Evolutionary conservation across 805 yeast species (phyloP).

Genomic region (Myxozyma kluyveri): DNA sequence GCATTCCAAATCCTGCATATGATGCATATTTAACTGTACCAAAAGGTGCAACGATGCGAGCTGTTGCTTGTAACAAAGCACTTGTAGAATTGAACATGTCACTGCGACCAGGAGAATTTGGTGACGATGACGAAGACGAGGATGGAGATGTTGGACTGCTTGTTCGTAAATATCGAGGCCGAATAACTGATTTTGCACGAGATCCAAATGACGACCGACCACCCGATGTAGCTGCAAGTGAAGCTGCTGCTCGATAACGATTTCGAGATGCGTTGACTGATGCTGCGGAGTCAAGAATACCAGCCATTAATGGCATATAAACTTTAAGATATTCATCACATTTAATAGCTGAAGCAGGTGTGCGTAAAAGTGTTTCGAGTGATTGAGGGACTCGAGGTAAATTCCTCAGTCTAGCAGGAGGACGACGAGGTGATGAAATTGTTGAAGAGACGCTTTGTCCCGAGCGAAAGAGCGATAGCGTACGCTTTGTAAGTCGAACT

Average conservation of each 20-base stretch:
- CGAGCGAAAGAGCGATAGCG: too few relatives aligned
- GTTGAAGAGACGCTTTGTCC: too few relatives aligned
- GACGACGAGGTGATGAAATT: conserved; percentile 1
- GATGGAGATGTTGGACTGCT: too few relatives aligned
- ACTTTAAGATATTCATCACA: conserved; percentile 10
- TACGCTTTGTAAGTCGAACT: too few relatives aligned
- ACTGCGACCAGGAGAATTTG: too few relatives aligned
- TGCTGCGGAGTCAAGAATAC: conserved; percentile 1
- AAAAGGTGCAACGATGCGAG: not conserved
- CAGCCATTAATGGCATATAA: conserved; percentile 13
- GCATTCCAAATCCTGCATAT: conserved; percentile 13
- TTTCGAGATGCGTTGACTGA: not conserved
- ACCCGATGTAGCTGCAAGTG: not conserved
- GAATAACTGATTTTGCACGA: too few relatives aligned
- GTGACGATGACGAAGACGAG: too few relatives aligned
- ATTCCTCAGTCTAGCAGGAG: not conserved
- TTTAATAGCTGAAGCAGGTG: not conserved
- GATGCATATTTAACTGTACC: not conserved
- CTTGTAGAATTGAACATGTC: too few relatives aligned
- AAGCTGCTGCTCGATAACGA: not conserved
- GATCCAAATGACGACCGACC: too few relatives aligned
- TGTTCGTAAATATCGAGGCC: too few relatives aligned
- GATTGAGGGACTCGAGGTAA: conserved; percentile 12
- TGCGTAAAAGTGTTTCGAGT: conserved; percentile 4
- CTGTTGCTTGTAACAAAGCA: not conserved